Evolutionary conservation across 148 eudicot genomes (phyloP).

Genomic region (Fagopyrum esculentum): DNA sequence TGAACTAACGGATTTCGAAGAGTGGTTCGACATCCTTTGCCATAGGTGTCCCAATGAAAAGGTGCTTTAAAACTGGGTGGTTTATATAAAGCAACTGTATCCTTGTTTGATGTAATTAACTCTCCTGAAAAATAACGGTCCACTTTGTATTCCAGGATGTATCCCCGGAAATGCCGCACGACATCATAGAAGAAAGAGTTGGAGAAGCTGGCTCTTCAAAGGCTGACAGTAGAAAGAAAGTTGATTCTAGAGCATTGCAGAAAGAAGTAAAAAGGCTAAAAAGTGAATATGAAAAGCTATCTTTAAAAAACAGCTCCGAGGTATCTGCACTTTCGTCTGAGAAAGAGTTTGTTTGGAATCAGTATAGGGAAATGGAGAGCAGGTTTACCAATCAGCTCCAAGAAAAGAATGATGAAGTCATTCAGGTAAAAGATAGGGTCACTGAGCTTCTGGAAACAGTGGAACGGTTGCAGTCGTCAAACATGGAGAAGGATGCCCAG

Average conservation of each 20-base stretch:
- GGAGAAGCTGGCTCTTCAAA: slow-evolving; percentile 15
- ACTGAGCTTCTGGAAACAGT: slow-evolving; percentile 16
- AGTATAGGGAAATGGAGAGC: slow-evolving; percentile 47
- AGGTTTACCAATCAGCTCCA: slow-evolving; percentile 26
- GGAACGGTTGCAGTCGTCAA: slow-evolving; percentile 49
- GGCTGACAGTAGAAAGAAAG: slow-evolving; percentile 7
- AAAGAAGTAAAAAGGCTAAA: slow-evolving; percentile 32
- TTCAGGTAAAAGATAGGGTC: neutral
- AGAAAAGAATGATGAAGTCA: slow-evolving; percentile 36
- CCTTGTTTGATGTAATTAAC: neutral
- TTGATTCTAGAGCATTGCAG: slow-evolving; percentile 26
- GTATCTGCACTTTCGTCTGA: slow-evolving; percentile 50
- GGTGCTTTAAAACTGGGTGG: slow-evolving; percentile 18
- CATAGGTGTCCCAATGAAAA: slow-evolving; percentile 31
- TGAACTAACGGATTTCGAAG: slow-evolving; percentile 50
- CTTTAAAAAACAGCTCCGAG: slow-evolving; percentile 32
- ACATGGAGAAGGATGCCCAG: slow-evolving; percentile 34
- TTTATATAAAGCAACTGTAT: neutral
- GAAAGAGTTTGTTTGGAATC: slow-evolving; percentile 67
- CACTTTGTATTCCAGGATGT: slow-evolving; percentile 19
- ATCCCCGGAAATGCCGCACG: slow-evolving; percentile 16
- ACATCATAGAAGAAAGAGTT: slow-evolving; percentile 15
- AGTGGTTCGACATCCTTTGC: slow-evolving; percentile 46
- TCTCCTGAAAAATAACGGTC: neutral
- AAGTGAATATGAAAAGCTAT: slow-evolving; percentile 40